phyloP scores from a whole-genome alignment of 1,284 basidiomycete species.

The Heimioporus retisporus region DNA sequence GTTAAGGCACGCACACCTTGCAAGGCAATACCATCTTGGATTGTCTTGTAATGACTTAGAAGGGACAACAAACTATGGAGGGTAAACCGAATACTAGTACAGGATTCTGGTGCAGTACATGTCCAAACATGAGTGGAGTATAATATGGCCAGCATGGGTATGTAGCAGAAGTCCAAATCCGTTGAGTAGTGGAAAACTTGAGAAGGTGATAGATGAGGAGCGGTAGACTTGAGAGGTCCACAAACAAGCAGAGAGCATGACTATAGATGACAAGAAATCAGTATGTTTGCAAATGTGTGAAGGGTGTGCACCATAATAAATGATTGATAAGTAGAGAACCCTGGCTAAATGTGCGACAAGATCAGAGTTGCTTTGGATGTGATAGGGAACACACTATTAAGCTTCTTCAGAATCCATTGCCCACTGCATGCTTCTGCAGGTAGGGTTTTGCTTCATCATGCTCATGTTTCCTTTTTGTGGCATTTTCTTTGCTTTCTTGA shows the following conservation, averaged over 20 bases:
- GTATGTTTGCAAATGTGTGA: neutral
- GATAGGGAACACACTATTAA: neutral
- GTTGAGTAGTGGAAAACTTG: too few relatives aligned
- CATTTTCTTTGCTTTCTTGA: slow-evolving; percentile 1
- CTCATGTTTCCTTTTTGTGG: neutral
- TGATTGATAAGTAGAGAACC: neutral
- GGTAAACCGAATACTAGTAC: neutral
- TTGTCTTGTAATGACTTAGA: slow-evolving; percentile 1
- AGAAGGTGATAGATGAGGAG: too few relatives aligned
- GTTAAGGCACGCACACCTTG: neutral
- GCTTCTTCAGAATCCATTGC: neutral
- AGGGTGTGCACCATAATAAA: too few relatives aligned
- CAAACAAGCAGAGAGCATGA: too few relatives aligned
- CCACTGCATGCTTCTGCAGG: neutral
- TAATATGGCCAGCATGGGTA: too few relatives aligned
- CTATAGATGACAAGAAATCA: neutral
- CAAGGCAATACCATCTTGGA: neutral
- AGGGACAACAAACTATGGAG: neutral
- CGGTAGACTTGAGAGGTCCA: too few relatives aligned
- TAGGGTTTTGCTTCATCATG: slow-evolving; percentile 3
- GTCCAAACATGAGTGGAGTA: neutral
- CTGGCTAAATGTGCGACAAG: neutral
- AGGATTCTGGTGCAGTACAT: neutral
- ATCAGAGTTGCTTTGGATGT: neutral
- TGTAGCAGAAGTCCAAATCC: too few relatives aligned